These are phyloP conservation scores for Fusarium verticillioides DNA, from an alignment of 2,329 filamentous ascomycete genomes.

Conservation along the genomic window DNA sequence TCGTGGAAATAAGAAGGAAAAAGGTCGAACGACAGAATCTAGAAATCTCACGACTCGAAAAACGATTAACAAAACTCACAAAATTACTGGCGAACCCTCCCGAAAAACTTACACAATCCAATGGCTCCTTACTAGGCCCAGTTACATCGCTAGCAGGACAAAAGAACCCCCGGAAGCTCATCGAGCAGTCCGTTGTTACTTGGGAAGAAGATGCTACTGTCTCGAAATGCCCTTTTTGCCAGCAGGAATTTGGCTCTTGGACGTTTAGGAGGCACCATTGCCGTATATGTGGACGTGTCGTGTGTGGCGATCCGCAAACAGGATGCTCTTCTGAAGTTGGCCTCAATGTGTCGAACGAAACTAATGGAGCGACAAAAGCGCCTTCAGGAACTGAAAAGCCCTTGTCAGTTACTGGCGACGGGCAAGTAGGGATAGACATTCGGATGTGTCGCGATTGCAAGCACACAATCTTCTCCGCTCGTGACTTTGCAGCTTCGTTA, in stretches of 20 bases:
- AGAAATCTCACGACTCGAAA: conserved; percentile 90
- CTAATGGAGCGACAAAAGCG: conserved; percentile 31
- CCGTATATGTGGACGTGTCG: conserved; percentile 89
- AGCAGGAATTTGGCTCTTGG: conserved; percentile 94
- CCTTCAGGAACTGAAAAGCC: conserved; percentile 56
- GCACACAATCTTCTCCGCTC: conserved; percentile 68
- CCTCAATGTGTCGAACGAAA: conserved; percentile 74
- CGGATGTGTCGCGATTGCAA: conserved; percentile 94
- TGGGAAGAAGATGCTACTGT: conserved; percentile 95
- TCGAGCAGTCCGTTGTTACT: conserved; percentile 92
- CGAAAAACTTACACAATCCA: conserved; percentile 65
- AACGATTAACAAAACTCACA: conserved; percentile 89
- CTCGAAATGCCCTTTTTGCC: conserved; percentile 87
- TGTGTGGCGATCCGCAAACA: conserved; percentile 88
- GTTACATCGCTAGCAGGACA: conserved; percentile 72
- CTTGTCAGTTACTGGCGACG: conserved; percentile 42
- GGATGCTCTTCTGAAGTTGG: conserved; percentile 86
- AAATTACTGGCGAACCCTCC: conserved; percentile 82
- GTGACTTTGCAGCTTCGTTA: conserved; percentile 80
- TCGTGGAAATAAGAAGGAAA: conserved; percentile 76
- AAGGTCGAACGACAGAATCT: conserved; percentile 86
- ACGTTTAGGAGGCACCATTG: conserved; percentile 95
- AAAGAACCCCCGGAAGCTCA: conserved; percentile 78
- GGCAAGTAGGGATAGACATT: conserved; percentile 78
- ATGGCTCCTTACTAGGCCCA: conserved; percentile 67